phyloP scores from a whole-genome alignment of 805 yeast species.

The Spathaspora hagerdaliae region DNA sequence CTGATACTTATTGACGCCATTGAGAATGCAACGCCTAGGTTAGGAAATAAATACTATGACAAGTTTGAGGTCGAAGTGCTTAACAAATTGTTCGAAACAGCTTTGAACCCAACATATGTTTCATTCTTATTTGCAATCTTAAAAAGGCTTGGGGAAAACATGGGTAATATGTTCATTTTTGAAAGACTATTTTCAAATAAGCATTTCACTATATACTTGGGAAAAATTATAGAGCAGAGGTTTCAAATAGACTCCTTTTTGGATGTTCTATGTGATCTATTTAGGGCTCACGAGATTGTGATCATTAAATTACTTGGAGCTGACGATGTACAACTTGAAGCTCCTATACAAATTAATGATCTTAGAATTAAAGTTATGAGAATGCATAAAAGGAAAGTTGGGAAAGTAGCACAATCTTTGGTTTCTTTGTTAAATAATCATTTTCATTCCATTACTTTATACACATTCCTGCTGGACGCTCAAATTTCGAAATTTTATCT shows the following conservation, averaged over 20 bases:
- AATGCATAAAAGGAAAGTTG: conserved; percentile 1
- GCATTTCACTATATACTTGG: conserved; percentile 1
- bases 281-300: background rate
- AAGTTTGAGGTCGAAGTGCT: conserved; percentile 3
- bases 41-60: conserved; percentile 1
- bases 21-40: conserved; percentile 2
- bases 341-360: conserved; percentile 1
- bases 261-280: background rate
- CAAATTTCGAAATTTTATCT: conserved; percentile 1
- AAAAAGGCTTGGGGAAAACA: conserved; percentile 1
- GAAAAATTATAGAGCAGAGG: background rate
- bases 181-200: background rate
- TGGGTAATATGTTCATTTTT: background rate
- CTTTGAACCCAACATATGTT: background rate
- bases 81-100: conserved; percentile 1
- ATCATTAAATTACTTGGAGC: background rate
- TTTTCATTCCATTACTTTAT: background rate
- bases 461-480: background rate
- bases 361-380: conserved; percentile 14
- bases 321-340: background rate
- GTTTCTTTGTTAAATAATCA: background rate
- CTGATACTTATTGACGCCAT: conserved; percentile 1
- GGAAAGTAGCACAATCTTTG: background rate
- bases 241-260: background rate
- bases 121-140: conserved; percentile 7